These are phyloP conservation scores for Lunularia cruciata DNA, from an alignment of 225 moss, liverwort and hornwort genomes.

Conservation along the genomic window DNA sequence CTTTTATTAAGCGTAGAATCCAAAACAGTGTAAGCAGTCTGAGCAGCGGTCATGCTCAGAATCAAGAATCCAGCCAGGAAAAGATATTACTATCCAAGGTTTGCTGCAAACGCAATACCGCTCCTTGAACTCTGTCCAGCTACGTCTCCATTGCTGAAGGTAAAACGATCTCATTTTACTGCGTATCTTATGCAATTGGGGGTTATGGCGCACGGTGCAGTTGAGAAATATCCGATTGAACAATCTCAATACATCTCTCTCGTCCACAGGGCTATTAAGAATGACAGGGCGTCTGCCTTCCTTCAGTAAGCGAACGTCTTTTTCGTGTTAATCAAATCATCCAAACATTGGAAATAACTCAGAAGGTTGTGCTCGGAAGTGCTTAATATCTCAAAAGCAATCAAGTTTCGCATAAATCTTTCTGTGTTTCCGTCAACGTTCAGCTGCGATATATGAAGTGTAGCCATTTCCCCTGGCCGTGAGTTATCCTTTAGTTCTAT, in stretches of 20 bases:
- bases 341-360: slow-evolving; percentile 17
- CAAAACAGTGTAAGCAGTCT: slow-evolving; percentile 15
- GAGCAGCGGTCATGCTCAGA: slow-evolving; percentile 3
- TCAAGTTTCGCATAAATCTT: slow-evolving; percentile 20
- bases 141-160: slow-evolving; percentile 8
- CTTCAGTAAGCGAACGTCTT: slow-evolving; percentile 23
- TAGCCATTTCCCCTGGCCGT: slow-evolving; percentile 14
- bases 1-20: neutral
- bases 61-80: slow-evolving; percentile 23
- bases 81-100: slow-evolving; percentile 18
- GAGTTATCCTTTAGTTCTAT: slow-evolving; percentile 3
- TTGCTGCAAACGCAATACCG: slow-evolving; percentile 14
- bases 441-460: slow-evolving; percentile 20
- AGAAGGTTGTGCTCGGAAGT: slow-evolving; percentile 9
- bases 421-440: slow-evolving; percentile 21
- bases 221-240: slow-evolving; percentile 20
- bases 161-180: slow-evolving; percentile 11
- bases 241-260: slow-evolving; percentile 20
- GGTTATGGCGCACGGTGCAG: slow-evolving; percentile 3
- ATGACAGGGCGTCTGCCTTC: slow-evolving; percentile 14
- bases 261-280: slow-evolving; percentile 17
- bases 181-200: slow-evolving; percentile 10
- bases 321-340: slow-evolving; percentile 27
- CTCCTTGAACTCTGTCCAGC: slow-evolving; percentile 17
- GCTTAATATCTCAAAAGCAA: slow-evolving; percentile 23